Conservation (phyloP, 257 asterid genomes). For the Nicotiana otophora region DNA sequence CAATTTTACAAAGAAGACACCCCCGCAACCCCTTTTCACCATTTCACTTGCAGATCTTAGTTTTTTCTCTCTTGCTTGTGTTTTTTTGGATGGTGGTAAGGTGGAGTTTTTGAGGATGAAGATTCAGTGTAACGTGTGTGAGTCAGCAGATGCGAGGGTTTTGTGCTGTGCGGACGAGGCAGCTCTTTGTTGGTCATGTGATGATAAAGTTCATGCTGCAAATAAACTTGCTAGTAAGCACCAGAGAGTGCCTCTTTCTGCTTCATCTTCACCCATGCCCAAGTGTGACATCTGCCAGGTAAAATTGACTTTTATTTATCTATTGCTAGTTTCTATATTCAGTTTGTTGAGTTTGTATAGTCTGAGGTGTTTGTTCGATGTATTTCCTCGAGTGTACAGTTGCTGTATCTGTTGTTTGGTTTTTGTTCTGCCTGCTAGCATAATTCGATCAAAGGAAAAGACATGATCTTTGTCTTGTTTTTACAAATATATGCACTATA, state of each 20-base stretch:
- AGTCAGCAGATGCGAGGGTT: conserved; percentile 64
- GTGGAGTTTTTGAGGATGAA: conserved; percentile 34
- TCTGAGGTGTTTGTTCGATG: no score
- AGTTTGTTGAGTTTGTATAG: not conserved
- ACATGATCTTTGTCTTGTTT: no score
- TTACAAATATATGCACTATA: no score
- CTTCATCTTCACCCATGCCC: conserved; percentile 58
- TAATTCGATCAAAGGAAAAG: no score
- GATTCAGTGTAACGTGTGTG: conserved; percentile 86
- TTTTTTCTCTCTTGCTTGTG: not conserved
- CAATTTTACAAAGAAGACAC: not conserved
- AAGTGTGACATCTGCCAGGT: conserved; percentile 94
- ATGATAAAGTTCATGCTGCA: conserved; percentile 67
- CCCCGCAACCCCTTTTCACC: not conserved
- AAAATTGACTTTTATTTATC: not conserved
- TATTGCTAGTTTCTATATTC: not conserved
- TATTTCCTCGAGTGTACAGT: no score
- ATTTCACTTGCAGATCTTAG: not conserved
- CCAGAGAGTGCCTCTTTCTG: conserved; percentile 65
- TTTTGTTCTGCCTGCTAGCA: no score
- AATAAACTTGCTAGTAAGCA: conserved; percentile 72
- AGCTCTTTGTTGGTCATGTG: conserved; percentile 66
- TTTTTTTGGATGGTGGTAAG: not conserved
- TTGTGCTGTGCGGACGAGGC: conserved; percentile 94
- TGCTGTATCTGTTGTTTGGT: no score